Conservation (phyloP, 2,329 filamentous ascomycete species). For the Penicillium sp. region DNA sequence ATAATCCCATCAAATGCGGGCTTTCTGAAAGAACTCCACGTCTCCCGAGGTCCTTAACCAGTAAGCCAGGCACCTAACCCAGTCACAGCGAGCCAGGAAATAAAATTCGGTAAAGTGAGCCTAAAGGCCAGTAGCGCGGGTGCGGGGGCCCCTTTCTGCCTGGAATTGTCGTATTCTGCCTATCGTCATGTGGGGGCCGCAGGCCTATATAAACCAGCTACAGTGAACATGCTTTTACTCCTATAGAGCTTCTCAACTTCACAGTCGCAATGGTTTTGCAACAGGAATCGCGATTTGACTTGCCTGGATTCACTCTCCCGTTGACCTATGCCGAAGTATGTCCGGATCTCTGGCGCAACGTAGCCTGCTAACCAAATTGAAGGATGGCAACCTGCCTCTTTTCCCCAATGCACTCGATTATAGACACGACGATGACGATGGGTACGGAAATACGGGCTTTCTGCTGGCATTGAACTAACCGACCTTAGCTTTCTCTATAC, state of each 20-base stretch:
- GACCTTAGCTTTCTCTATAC: neutral
- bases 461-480: neutral
- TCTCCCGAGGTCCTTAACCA: neutral
- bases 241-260: neutral
- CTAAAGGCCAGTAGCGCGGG: neutral
- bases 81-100: neutral
- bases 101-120: neutral
- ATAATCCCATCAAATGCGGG: constrained; percentile 7
- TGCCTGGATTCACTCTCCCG: neutral
- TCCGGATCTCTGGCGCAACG: neutral
- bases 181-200: neutral
- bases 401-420: neutral
- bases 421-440: neutral
- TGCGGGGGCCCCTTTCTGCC: neutral
- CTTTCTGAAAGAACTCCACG: neutral
- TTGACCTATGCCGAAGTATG: neutral
- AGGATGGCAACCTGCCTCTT: neutral
- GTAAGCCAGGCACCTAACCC: neutral
- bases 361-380: neutral
- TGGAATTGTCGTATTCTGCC: neutral
- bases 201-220: neutral
- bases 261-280: neutral
- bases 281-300: neutral
- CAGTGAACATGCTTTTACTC: neutral
- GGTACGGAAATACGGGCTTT: neutral